Base-by-base conservation (phyloP, 1,284 basidiomycete species). In the Boletus hoseneyae region DNA sequence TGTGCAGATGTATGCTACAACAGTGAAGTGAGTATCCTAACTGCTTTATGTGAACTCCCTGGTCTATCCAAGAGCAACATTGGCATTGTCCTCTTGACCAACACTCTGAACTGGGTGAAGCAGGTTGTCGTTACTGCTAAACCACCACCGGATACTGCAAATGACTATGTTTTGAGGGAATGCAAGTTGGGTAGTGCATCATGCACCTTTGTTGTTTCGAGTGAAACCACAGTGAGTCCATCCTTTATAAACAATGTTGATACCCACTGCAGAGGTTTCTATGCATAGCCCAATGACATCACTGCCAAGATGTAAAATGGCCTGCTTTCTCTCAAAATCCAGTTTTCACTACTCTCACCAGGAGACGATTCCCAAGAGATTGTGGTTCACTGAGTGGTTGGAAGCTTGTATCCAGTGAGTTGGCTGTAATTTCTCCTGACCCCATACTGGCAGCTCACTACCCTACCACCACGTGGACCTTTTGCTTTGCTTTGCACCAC, bases 21-120 rank as follows among this genome's bases (percentile, higher is more conserved):
- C 62, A 58, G 62, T 30, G 64, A 70, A 18, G 73, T 70, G 40
- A 72, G 72, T 57, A 56, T 72, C 42, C 62, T 85, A 57, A 75
- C 73, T 48, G 80, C 77, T 42, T 72, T 79, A 65, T 74, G 85
- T 64, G 83, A 86, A 65, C 67, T 85, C 23, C 85, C 84, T 9
- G 85, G 84, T 25, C 69, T 84, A 57, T 76, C 73, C 62, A 75
- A 72, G 52, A 57, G 64, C 46, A 78, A 83, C 58, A 55, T 87
- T 35, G 72, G 64, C 50, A 67, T 85, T 62, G 72, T 70, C 42
- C 73, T 86, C 51, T 73, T 74, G 37, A 77, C 75, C 50, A 80
- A 79, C 57, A 61, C 74, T 75, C 74, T 75, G 69, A 85, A 77
- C 56, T 71, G 77, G 47, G 71, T 79, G 54, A 77, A 73, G 58